Base-by-base conservation (phyloP, 805 yeast genomes). In the Wickerhamiella bombiphila region DNA sequence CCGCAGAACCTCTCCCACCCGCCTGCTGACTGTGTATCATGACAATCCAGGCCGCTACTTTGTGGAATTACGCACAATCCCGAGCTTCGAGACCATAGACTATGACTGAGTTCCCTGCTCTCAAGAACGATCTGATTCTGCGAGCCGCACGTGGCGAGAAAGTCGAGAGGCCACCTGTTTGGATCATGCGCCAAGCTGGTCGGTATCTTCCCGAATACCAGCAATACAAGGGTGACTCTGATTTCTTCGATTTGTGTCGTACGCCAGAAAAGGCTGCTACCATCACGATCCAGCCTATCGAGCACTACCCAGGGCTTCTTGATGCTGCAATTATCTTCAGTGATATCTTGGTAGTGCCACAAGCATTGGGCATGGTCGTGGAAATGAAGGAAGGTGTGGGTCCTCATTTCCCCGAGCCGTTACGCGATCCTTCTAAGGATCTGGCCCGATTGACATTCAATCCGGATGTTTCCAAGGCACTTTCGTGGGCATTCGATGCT, bases 251-350 rank as follows among this genome's bases (percentile, higher is more conserved):
- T 54, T 76, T 91, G n/a, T 91, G 98, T 55, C 69, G 91, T 52
- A 91, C 82, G 55, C 83, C 97, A 1, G 96, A 88, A 56, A 73
- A 80, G 48, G 98, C 97, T 1, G 74, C 93, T 20, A 88, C 72
- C 38, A 83, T 91, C 55, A 91, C 98, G 1, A 86, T 91, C 45
- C 98, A 91, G 62, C 98, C 98, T 3, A 72, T 91, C 39, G 82
- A 77, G 39, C 94, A 81, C 51, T 91, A 73, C 54, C 76, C 77
- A 40, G 96, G 94, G 0, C 66, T 86, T 38, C 69, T 88, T 35
- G 98, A 91, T 55, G 97, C 97, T 3, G 98, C 98, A 4, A 91
- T 91, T 49, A 91, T 91, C 41, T 91, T 91, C 64, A 76, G 86
- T 55, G 98, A 91, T 57, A 91, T 91, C 49, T 66, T 91, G 42